Evolutionary conservation across 2,329 filamentous ascomycete species (phyloP), one percentile per base, ranked within the genome.

Genomic region (Monilinia aucupariae): DNA sequence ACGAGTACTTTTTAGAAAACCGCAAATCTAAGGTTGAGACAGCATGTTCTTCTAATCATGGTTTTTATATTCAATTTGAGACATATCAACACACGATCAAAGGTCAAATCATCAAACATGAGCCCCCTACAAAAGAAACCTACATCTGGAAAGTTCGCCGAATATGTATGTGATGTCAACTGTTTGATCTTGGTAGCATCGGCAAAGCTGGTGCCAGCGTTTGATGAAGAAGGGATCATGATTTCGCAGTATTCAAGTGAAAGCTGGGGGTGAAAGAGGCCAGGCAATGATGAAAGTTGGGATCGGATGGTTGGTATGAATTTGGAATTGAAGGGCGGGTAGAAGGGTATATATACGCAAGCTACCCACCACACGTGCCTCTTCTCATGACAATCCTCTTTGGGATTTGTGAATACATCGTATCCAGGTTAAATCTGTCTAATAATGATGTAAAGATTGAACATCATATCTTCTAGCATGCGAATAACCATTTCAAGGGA

Each of bases 161-260:
- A 76, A 72, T 89, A 89, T 20, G 78, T 82, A 71, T 87, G 83
- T 8, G 82, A 80, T 55, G 79, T 78, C 30, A 79, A 62, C 63
- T 77, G 77, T 67, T 77, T 73, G 37, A 84, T 75, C 12, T 77
- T 74, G 3, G 79, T 82, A 50, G 81, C 81, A 69, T 80, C 75
- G 45, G 45, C 34, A 49, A 62, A 58, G 34, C 41, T 62, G 43
- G 22, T 62, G 8, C 30, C 54, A 8, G 30, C 25, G 41, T 56
- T 32, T 56, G 59, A 41, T 55, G 39, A 41, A 37, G 59, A 17
- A 34, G 51, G 50, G n/a, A 34, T 22, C n/a, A n/a, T 30, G 50
- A 61, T 61, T n/a, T 55, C 41, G 20, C 48, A 47, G 41, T 34
- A 45, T 45, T 25, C 37, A 20, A 43, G n/a, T n/a, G 17, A 45